phyloP scores from a whole-genome alignment of 768 basidiomycete species.

The Mycena kentingensis region DNA sequence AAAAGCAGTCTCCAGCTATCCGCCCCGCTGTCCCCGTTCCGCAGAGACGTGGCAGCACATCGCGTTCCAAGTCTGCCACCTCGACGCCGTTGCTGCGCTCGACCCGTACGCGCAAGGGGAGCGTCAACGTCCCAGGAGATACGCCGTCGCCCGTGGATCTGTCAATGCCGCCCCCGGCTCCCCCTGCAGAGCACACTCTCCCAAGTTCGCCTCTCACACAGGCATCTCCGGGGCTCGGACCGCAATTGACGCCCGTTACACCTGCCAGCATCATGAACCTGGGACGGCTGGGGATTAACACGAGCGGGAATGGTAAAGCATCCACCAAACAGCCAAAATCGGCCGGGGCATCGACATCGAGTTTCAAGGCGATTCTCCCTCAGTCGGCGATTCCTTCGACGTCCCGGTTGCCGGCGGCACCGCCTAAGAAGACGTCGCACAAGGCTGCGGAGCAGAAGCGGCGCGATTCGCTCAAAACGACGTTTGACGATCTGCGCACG shows the following conservation, averaged over 20 bases:
- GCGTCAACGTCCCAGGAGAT: conserved; percentile 47
- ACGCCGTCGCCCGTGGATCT: conserved; percentile 88
- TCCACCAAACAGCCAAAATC: conserved; percentile 30
- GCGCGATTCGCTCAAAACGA: conserved; percentile 92
- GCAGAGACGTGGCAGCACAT: conserved; percentile 29
- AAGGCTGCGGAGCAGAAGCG: conserved; percentile 98
- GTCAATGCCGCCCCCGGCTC: conserved; percentile 85
- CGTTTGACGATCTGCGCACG: conserved; percentile 81
- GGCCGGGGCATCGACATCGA: conserved; percentile 42
- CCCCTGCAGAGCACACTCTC: conserved; percentile 30
- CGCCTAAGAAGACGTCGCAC: conserved; percentile 74
- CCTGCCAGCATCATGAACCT: conserved; percentile 94
- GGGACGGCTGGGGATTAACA: conserved; percentile 58
- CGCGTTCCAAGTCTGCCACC: conserved; percentile 53
- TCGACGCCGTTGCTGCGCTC: conserved; percentile 61
- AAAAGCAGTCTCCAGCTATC: conserved; percentile 57
- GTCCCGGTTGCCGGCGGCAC: conserved; percentile 29
- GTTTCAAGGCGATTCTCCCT: conserved; percentile 73
- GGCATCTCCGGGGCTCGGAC: conserved; percentile 7
- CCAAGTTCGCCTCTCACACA: not conserved
- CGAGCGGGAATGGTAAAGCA: conserved; percentile 31
- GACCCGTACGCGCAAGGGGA: conserved; percentile 44
- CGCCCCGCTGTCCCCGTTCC: conserved; percentile 33
- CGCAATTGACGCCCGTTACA: conserved; percentile 73
- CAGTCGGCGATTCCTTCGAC: conserved; percentile 37